Percentiles rank a stretch among this genome's conserved stretches.
Conservation (phyloP, 2,329 filamentous ascomycete species). For the Ophiostoma sp. region DNA sequence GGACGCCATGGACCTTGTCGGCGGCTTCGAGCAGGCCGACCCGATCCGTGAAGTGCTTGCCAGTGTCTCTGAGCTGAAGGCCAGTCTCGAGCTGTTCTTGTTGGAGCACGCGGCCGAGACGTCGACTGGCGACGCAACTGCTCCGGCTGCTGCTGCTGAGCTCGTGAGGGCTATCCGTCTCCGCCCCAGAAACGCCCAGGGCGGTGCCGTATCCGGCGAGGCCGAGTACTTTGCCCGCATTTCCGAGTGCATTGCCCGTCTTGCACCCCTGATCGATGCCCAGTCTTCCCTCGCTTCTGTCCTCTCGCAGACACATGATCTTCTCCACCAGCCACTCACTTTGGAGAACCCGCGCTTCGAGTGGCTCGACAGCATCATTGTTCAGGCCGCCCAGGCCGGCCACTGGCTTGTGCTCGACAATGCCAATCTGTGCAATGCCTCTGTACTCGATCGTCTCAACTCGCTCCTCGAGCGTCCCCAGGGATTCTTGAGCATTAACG, state of each 20-base stretch:
- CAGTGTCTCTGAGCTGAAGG: constrained; percentile 47
- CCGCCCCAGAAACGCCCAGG: not conserved
- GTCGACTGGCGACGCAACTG: constrained; percentile 24
- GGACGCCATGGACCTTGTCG: constrained; percentile 95
- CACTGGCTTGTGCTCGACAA: constrained; percentile 96
- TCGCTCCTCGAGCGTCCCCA: constrained; percentile 83
- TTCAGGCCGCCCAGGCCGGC: constrained; percentile 81
- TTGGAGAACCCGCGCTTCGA: constrained; percentile 82
- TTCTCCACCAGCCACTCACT: constrained; percentile 54
- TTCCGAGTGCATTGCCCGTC: constrained; percentile 40
- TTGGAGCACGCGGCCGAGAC: constrained; percentile 50
- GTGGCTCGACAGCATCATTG: constrained; percentile 91
- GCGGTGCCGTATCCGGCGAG: constrained; percentile 40
- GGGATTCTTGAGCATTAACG: constrained; percentile 85
- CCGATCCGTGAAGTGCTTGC: constrained; percentile 69
- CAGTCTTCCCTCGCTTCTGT: constrained; percentile 49
- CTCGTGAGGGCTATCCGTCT: constrained; percentile 53
- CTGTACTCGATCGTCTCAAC: constrained; percentile 90
- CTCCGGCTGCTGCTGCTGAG: constrained; percentile 51
- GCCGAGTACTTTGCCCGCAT: constrained; percentile 42
- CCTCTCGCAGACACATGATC: constrained; percentile 49
- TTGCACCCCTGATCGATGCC: constrained; percentile 46
- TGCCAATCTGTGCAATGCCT: constrained; percentile 93
- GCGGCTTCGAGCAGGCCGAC: constrained; percentile 94
- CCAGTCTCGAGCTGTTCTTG: constrained; percentile 49